Evolutionary conservation across 2,329 filamentous ascomycete genomes (phyloP).

Genomic region (Penicillium sp.): DNA sequence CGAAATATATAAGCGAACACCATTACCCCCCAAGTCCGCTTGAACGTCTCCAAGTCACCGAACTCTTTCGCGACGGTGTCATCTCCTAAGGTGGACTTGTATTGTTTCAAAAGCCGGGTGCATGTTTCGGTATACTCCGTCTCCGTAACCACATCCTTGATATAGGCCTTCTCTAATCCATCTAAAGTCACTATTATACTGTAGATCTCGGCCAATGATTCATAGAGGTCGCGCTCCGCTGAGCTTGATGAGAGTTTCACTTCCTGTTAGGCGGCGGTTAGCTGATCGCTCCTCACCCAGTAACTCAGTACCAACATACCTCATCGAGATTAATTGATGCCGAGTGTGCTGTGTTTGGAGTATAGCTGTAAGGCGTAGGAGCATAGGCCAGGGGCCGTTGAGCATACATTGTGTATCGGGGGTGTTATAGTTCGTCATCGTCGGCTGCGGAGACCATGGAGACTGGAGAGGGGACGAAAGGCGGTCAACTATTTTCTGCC

Average conservation of each 20-base stretch:
- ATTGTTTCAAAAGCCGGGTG: constrained; percentile 90
- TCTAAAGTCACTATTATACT: constrained; percentile 96
- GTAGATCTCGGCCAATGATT: constrained; percentile 95
- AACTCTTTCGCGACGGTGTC: constrained; percentile 90
- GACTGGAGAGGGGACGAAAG: constrained; percentile 25
- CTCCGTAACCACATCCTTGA: constrained; percentile 93
- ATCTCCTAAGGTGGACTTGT: constrained; percentile 90
- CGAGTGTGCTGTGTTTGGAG: constrained; percentile 79
- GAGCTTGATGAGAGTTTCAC: constrained; percentile 87
- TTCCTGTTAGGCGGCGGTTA: constrained; percentile 63
- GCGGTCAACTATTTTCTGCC: constrained; percentile 40
- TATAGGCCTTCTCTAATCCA: constrained; percentile 92
- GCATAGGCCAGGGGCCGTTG: constrained; percentile 74
- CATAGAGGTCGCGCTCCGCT: constrained; percentile 89
- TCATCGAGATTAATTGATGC: constrained; percentile 94
- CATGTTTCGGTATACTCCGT: constrained; percentile 96
- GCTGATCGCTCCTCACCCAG: constrained; percentile 22
- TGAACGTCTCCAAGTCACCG: constrained; percentile 87
- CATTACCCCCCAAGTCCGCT: constrained; percentile 82
- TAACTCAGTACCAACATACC: constrained; percentile 53
- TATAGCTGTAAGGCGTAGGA: constrained; percentile 88
- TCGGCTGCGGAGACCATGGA: constrained; percentile 8
- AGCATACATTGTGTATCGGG: constrained; percentile 45
- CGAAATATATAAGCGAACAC: constrained; percentile 39
- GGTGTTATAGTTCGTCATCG: constrained; percentile 5